A percentile compares a stretch with the other conserved stretches of the same genome.
These are phyloP conservation scores for Croton setiger DNA, from an alignment of 441 rosid genomes.

Conservation along the genomic window DNA sequence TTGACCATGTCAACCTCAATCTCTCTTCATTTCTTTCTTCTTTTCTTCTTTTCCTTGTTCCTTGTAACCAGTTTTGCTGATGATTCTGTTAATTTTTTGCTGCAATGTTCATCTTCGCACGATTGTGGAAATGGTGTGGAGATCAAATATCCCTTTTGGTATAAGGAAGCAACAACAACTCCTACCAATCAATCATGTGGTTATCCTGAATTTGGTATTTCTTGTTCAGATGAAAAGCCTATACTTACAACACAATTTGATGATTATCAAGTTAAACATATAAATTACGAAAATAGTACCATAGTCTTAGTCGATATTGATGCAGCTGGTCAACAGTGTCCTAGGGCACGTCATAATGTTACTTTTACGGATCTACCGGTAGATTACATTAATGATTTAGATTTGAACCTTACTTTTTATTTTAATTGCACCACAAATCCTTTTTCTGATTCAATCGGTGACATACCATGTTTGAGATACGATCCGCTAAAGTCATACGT, in stretches of 20 bases:
- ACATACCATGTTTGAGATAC: neutral
- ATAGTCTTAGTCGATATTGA: constrained; percentile 10
- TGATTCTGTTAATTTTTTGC: neutral
- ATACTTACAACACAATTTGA: neutral
- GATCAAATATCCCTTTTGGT: constrained; percentile 18
- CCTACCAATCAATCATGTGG: constrained; percentile 1
- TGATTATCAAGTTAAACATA: neutral
- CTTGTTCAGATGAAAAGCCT: constrained; percentile 7
- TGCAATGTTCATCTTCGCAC: neutral
- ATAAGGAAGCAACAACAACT: neutral
- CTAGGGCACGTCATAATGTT: constrained; percentile 18
- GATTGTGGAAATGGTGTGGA: constrained; percentile 1
- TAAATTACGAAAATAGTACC: neutral
- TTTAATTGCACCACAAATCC: constrained; percentile 15
- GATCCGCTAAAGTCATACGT: constrained; percentile 5
- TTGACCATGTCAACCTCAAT: constrained; percentile 3
- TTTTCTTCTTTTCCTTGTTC: neutral
- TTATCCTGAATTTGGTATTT: constrained; percentile 13
- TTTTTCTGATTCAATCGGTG: neutral
- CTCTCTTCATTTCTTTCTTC: neutral
- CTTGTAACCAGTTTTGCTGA: neutral
- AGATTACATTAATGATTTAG: neutral
- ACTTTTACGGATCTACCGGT: constrained; percentile 5
- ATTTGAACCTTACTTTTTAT: constrained; percentile 14
- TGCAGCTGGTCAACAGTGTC: constrained; percentile 5